Evolutionary conservation across 345 rosid species (phyloP), one percentile per base, ranked within the genome.

Genomic region (Citrus medica): DNA sequence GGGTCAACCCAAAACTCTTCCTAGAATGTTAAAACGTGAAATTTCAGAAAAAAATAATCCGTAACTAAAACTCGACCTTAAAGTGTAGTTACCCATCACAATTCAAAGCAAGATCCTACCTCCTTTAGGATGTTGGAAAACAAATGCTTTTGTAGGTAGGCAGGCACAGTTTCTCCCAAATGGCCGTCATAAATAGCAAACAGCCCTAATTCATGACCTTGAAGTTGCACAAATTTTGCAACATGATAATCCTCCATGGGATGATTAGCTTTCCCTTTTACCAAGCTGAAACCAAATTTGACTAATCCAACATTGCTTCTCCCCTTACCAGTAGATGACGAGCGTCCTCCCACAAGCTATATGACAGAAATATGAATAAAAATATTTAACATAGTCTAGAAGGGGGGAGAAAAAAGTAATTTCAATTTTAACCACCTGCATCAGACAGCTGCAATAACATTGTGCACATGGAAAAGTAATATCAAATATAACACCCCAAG

Each of bases 191-290:
- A 92, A 75, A 92, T 89, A 62, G 96, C 96, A 61, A 92, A 92
- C 55, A 92, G 84, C 61, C 96, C 96, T 33, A 92, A 80, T 77
- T 92, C 93, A 58, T 84, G 88, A 62, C 64, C 92, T 69, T 86
- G 78, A 79, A 76, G 33, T 74, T 81, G 87, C 77, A 85, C 59
- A 74, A 89, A 89, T 83, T 92, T 86, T 4, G 96, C 91, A 60
- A 92, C 96, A 80, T 92, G 92, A 85, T 83, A 90, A 86, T 92
- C 96, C 81, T 92, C 96, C 96, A 92, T 90, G 33, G 96, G 89
- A 81, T 87, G 91, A n/a, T 83, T 83, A 27, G 94, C 89, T 80
- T 85, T 88, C 82, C 94, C 96, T 75, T 92, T 89, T 48, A 87
- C 74, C 73, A 92, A 83, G 82, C 89, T 84, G 82, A 85, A 92